Evolutionary conservation across 2,329 filamentous ascomycete genomes (phyloP), one percentile per base, ranked within the genome.

Genomic region (Fusarium oxysporum): DNA sequence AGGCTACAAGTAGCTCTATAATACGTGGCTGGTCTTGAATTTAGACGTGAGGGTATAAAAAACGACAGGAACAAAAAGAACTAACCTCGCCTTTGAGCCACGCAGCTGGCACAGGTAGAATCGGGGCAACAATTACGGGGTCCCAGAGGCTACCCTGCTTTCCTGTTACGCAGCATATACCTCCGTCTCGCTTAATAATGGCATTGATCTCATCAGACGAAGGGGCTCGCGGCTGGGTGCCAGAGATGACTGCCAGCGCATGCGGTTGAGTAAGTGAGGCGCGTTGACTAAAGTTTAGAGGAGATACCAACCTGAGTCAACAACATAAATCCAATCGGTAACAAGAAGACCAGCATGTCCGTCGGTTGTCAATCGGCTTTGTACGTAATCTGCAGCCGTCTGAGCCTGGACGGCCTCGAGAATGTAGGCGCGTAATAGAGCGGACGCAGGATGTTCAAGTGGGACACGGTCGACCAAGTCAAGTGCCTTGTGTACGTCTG

Each of bases 321-420:
- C 9, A 9, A 38, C 50, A 7, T n/a, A 12, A 17, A 3, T 7
- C 33, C 50, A 53, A 1, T 38, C 50, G 2, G 17, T 9, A 21
- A 37, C 2, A 8, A 37, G 13, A 16, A 13, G 8, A 0, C 9
- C 3, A 21, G 17, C 13, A 6, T 53, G 6, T 9, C 12, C 48
- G 3, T 37, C 48, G 3, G 4, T 1, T 1, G 14, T 48, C 25
- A 50, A 3, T 1, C 55, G 55, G 1, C 1, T 2, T 12, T 50
- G 41, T 1, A 50, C 2, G 11, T 58, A 30, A 3, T 58, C 7
- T 19, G 32, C 32, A 5, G 41, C 41, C 43, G 11, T 8, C 6
- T 30, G 32, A 0, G 55, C 23, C 14, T 6, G 44, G 0, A 13
- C 25, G 0, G 56, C 33, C 2, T 38, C 44, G 0, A 38, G 44